Evolutionary conservation across 371 early-diverging fungal genomes (phyloP), one percentile per base, ranked within the genome.

Genomic region (Funneliformis caledonium): DNA sequence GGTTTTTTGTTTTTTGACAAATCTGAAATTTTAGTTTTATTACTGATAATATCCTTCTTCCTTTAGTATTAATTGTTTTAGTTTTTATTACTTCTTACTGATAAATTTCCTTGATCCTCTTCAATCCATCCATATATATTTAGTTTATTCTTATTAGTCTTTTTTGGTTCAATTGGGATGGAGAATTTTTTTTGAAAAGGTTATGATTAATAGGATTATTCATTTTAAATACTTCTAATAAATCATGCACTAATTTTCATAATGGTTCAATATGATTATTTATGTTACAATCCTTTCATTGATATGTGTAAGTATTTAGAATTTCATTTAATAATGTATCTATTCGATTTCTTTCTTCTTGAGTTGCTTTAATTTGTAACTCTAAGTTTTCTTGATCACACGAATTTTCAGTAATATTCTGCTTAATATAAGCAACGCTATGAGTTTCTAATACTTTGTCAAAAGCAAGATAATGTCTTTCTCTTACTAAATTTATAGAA

Each of bases 301-400:
- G 19, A 61, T 61, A 61, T 61, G 9, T 61, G 61, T 61, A 16
- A 61, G 61, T 2, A 61, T 16, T 10, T 61, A 74, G 5, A 77
- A 26, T 65, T 26, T 26, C 26, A 26, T 26, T 26, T 26, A 26
- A 26, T 26, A 26, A 26, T 26, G 26, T 26, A 26, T 14, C 56
- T 26, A 78, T 9, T n/a, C 78, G 4, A 26, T 78, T 48, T 52
- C 67, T 64, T 61, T 78, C 68, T 47, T 61, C 26, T 61, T 26
- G 26, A 26, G 0, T 26, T 26, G 26, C 26, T 26, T 26, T 26
- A 26, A 26, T 26, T 26, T 26, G 26, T 26, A 26, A 26, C 26
- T 26, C 26, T 26, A 26, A 26, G 26, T 26, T 26, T 26, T 26
- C 26, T 26, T 26, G 26, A 26, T 26, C 26, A 26, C 26, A 26